Conservation (phyloP, 352 stramenopile species). For the Nothophytophthora sp. region DNA sequence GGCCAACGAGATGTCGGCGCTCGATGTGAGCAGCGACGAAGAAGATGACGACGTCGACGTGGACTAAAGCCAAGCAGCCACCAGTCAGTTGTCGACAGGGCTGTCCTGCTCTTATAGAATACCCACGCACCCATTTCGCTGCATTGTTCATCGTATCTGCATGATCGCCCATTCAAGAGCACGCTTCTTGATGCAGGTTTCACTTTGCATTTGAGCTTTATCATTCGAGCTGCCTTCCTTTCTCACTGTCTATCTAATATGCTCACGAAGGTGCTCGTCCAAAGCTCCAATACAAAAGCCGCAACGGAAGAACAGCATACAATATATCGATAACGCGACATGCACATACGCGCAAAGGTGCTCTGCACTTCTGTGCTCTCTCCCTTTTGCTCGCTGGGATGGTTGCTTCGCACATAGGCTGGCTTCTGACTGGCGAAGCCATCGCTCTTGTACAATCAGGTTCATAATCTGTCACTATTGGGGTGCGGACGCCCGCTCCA, state of each 20-base stretch:
- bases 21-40: constrained; percentile 88
- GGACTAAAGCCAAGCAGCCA: constrained; percentile 31
- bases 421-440: constrained; percentile 23
- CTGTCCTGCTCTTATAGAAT: neutral
- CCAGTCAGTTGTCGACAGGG: constrained; percentile 1
- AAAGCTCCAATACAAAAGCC: too few species aligned
- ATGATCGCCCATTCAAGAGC: too few species aligned
- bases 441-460: constrained; percentile 36
- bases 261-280: neutral
- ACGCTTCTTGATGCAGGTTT: too few species aligned
- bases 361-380: constrained; percentile 12
- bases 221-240: neutral
- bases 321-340: constrained; percentile 33
- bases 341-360: neutral
- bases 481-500: constrained; percentile 16
- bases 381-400: constrained; percentile 28
- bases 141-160: too few species aligned
- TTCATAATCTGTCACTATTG: constrained; percentile 28
- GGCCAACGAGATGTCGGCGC: constrained; percentile 61
- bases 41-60: constrained; percentile 60
- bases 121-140: neutral
- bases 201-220: too few species aligned
- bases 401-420: constrained; percentile 22
- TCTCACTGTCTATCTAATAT: neutral
- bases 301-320: constrained; percentile 24